A percentile compares a stretch with the other conserved stretches of the same genome.
These are phyloP conservation scores for Russula virescens DNA, from an alignment of 768 basidiomycete genomes.

Conservation along the genomic window DNA sequence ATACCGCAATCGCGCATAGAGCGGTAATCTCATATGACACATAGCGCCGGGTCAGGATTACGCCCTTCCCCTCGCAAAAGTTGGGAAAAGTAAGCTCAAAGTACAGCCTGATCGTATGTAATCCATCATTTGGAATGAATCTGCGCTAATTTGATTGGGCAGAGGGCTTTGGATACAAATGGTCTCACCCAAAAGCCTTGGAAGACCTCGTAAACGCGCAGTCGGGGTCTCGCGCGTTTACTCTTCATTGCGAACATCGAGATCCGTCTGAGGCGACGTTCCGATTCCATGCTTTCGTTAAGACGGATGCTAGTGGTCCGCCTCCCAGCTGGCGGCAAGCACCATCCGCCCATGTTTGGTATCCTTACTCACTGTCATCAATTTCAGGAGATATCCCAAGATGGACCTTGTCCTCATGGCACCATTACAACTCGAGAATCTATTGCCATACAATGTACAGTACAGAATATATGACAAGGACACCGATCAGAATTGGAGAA, in stretches of 20 bases:
- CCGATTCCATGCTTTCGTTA: slow-evolving; percentile 88
- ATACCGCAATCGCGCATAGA: not conserved
- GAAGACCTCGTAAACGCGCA: slow-evolving; percentile 73
- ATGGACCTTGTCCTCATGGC: slow-evolving; percentile 83
- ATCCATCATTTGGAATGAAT: not conserved
- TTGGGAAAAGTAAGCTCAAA: slow-evolving; percentile 72
- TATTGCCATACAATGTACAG: slow-evolving; percentile 88
- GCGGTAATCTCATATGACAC: not conserved
- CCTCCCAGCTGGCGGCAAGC: slow-evolving; percentile 19
- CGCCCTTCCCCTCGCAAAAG: slow-evolving; percentile 85
- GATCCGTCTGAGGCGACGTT: slow-evolving; percentile 83
- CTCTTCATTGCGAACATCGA: slow-evolving; percentile 79
- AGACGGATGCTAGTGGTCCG: slow-evolving; percentile 57
- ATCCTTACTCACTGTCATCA: not conserved
- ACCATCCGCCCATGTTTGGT: not conserved
- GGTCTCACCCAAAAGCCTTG: slow-evolving; percentile 84
- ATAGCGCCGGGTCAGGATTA: slow-evolving; percentile 81
- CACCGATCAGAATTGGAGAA: slow-evolving; percentile 89
- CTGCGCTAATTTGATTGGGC: slow-evolving; percentile 2
- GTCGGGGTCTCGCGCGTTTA: slow-evolving; percentile 41
- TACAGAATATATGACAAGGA: slow-evolving; percentile 98
- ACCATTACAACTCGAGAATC: slow-evolving; percentile 92
- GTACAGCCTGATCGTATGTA: slow-evolving; percentile 88
- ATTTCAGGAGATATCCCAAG: slow-evolving; percentile 70
- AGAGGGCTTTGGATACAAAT: slow-evolving; percentile 97